Evolutionary conservation across 768 basidiomycete species (phyloP).

Genomic region (Phaeolepiota aurea): DNA sequence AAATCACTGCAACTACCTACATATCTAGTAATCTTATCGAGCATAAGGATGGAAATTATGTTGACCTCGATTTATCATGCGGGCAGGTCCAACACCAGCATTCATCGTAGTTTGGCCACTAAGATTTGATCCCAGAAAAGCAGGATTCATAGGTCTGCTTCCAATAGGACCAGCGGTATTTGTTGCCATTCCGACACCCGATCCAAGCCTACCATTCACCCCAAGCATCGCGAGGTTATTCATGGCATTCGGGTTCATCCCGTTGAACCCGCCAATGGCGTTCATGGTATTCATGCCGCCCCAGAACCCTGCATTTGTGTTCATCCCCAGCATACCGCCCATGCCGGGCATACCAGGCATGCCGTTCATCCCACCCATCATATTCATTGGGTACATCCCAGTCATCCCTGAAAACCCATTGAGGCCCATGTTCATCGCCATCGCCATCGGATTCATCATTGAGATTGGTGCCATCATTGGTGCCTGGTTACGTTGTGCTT

Average conservation of each 20-base stretch:
- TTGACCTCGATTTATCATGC: conserved; percentile 43
- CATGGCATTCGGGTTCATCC: conserved; percentile 7
- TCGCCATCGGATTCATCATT: conserved; percentile 42
- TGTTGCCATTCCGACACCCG: too few relatives aligned
- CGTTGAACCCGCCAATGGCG: conserved; percentile 1
- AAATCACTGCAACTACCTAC: too few relatives aligned
- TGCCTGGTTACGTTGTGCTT: conserved; percentile 24
- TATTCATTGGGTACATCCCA: conserved; percentile 14
- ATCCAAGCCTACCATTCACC: too few relatives aligned
- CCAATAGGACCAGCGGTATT: conserved; percentile 4
- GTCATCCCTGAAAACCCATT: conserved; percentile 12
- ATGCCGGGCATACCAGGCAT: conserved; percentile 13
- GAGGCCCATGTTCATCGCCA: conserved; percentile 39
- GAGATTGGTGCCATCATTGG: conserved; percentile 31
- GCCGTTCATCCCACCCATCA: conserved; percentile 19
- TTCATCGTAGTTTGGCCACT: conserved; percentile 25
- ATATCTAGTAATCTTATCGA: conserved; percentile 22
- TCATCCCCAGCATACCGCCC: conserved; percentile 12
- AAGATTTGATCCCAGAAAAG: not conserved
- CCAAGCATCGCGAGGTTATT: conserved; percentile 2
- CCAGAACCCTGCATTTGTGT: not conserved
- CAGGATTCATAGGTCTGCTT: conserved; percentile 7
- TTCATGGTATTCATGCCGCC: not conserved
- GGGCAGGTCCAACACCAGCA: conserved; percentile 37
- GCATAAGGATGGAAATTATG: conserved; percentile 63